Evolutionary conservation across 805 yeast genomes (phyloP), one percentile per base, ranked within the genome.

Genomic region (Candida morakotiae): DNA sequence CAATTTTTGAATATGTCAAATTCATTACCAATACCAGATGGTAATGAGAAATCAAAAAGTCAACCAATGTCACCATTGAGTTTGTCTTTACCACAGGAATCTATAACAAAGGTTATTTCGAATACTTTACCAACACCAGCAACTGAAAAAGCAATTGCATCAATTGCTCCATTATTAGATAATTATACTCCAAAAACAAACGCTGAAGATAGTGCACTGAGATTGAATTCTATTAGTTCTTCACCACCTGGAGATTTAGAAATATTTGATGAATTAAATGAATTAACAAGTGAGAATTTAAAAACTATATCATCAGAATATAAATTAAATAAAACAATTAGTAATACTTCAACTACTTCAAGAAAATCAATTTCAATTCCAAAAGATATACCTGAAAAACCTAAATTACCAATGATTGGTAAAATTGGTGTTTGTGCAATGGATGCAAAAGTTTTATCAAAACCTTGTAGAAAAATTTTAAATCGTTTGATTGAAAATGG

Each of bases 341-440:
- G 67, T 21, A 66, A 66, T 44, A 48, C 67, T 28, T 58, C 65
- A 13, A 45, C 58, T 6, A 44, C 59, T 10, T 55, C 64, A 13
- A 50, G 59, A 30, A 56, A 56, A 33, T 56, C 64, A 13, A 44
- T 54, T 9, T 51, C 62, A 5, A 61, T 64, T 17, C 60, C 64
- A 16, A 58, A 56, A 37, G 75, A 66, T 9, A 61, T 61, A 7
- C 21, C 11, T 11, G n/a, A 11, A 16, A 69, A 73, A 9, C 75
- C 80, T 3, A 71, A 72, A 44, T 52, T 80, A 35, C 87, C 86
- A 3, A 79, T 74, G 46, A 78, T 89, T 45, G 98, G 98, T 27
- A 89, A 87, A 47, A 87, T 93, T 49, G 99, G 99, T 37, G 96
- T 93, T 1, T 93, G 99, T 64, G 99, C 99, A 9, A 89, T 93